Evolutionary conservation across 2,329 filamentous ascomycete genomes (phyloP), one percentile per base, ranked within the genome.

Genomic region (Colletotrichum orchidophilum): DNA sequence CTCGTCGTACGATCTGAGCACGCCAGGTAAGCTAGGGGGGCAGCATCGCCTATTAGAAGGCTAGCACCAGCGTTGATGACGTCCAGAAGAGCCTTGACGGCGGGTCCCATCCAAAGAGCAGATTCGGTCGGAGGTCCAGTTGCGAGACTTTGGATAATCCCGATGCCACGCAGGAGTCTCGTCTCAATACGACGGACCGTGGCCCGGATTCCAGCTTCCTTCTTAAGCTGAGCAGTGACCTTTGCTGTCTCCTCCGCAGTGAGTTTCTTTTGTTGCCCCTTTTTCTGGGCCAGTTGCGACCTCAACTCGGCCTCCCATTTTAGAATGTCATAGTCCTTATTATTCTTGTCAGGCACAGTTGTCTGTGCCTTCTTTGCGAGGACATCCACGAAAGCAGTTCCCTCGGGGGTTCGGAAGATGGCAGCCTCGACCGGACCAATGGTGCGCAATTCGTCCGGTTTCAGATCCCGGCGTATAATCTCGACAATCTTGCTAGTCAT

Each of bases 281-380:
- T 97, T 85, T 98, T 99, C 78, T 94, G 88, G n/a, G 95, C 95
- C 50, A 99, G 83, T 76, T 98, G 94, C 49, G 90, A 88, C 68
- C 95, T 88, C 8, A 99, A 87, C 74, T 99, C 96, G 79, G 96
- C 93, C 81, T 99, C 96, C 96, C 97, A 99, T 81, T 97, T 98
- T 50, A 98, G 82, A 1, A 94, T 97, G 76, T 99, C 94, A 76
- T 98, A 97, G 79, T 98, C 96, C 80, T 97, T 98, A 59, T 90
- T 92, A 77, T 94, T 97, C 83, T 97, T 98, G 82, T 95, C 92
- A 3, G 94, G 91, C 2, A 92, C 83, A 46, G 87, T 84, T 72
- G 89, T 89, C 70, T 90, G 90, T 1, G 91, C 85, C 79, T 97
- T 97, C 78, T 94, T 95, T 39, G 93, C 94, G 6, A 99, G 87